Evolutionary conservation across 1,139 yeast genomes (phyloP).

Genomic region (Spathaspora sp.): DNA sequence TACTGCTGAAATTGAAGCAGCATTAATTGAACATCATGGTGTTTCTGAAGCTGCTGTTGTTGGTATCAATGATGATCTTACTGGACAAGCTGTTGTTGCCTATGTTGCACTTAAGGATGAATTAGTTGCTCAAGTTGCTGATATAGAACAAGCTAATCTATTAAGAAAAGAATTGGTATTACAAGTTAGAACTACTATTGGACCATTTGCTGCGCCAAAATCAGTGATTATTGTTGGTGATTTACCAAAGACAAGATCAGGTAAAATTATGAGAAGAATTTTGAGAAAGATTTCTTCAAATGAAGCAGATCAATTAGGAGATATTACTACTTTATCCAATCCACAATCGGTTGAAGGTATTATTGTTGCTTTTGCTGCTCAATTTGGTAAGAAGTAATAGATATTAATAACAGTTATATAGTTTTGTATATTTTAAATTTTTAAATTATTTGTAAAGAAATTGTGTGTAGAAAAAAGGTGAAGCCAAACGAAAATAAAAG

Average conservation of each 20-base stretch:
- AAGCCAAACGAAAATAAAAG: neutral
- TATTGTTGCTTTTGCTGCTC: conserved; percentile 50
- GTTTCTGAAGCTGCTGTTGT: conserved; percentile 96
- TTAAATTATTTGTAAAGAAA: neutral
- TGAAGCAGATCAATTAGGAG: conserved; percentile 94
- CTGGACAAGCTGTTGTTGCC: conserved; percentile 97
- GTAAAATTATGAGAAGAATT: conserved; percentile 98
- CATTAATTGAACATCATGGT: conserved; percentile 72
- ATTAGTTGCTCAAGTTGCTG: conserved; percentile 34
- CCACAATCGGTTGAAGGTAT: conserved; percentile 82
- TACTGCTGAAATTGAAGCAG: conserved; percentile 96
- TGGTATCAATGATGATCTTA: conserved; percentile 90
- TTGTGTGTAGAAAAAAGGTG: neutral
- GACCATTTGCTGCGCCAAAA: conserved; percentile 99
- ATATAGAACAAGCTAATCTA: conserved; percentile 52
- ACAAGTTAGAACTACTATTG: conserved; percentile 91
- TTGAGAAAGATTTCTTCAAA: conserved; percentile 86
- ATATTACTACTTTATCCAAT: conserved; percentile 85
- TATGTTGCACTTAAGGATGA: conserved; percentile 81
- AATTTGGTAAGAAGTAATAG: conserved; percentile 48
- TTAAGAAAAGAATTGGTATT: conserved; percentile 81
- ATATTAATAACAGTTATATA: neutral
- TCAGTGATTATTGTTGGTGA: conserved; percentile 83
- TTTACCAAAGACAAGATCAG: conserved; percentile 96
- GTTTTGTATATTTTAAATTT: neutral